phyloP scores from a whole-genome alignment of 768 basidiomycete species.

The Rhodotorula diobovata region DNA sequence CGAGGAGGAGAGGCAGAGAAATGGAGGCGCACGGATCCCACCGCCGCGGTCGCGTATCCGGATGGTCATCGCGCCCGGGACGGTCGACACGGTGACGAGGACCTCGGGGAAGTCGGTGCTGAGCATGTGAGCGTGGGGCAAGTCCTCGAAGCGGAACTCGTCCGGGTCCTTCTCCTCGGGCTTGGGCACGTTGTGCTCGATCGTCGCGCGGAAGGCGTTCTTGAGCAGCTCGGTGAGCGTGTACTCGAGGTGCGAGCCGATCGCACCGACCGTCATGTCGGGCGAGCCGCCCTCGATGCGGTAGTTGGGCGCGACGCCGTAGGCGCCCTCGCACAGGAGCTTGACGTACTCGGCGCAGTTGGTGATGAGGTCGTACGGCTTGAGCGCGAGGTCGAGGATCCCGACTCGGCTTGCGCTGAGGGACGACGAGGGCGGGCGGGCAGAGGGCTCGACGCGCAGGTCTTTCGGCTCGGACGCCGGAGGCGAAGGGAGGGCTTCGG shows the following conservation, averaged over 20 bases:
- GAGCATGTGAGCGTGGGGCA: constrained; percentile 62
- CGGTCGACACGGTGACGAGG: constrained; percentile 30
- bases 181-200: constrained; percentile 60
- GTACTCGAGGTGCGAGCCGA: constrained; percentile 86
- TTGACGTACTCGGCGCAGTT: constrained; percentile 79
- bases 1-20: background rate
- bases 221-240: constrained; percentile 85
- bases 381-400: constrained; percentile 68
- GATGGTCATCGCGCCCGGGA: constrained; percentile 62
- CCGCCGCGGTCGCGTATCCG: constrained; percentile 82
- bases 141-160: constrained; percentile 47
- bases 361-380: constrained; percentile 65
- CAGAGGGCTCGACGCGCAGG: constrained; percentile 16
- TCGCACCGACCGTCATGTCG: constrained; percentile 58
- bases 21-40: constrained; percentile 55
- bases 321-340: constrained; percentile 76
- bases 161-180: constrained; percentile 28
- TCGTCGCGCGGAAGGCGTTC: constrained; percentile 83
- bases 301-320: constrained; percentile 66
- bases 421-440: constrained; percentile 8
- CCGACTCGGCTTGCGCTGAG: constrained; percentile 51
- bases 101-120: constrained; percentile 47
- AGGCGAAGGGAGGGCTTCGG: constrained; percentile 63
- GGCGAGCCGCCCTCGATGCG: constrained; percentile 66
- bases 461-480: constrained; percentile 7